phyloP scores from a whole-genome alignment of 2,329 filamentous ascomycete genomes.

The Penicillium fuscoglaucum region DNA sequence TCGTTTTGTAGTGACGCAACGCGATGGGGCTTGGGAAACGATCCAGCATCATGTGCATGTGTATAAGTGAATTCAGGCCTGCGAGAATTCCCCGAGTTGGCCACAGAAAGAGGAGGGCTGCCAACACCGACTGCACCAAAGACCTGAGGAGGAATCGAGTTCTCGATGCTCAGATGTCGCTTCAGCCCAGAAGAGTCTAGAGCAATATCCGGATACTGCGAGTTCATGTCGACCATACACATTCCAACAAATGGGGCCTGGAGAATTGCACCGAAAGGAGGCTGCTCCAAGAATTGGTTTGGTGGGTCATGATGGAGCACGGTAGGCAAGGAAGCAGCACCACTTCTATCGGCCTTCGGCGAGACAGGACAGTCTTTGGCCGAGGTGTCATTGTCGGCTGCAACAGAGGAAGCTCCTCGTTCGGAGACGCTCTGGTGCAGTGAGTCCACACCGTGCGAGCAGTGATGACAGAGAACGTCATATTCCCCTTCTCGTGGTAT shows the following conservation, averaged over 20 bases:
- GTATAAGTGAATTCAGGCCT: not conserved
- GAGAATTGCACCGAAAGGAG: conserved; percentile 19
- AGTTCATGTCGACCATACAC: conserved; percentile 20
- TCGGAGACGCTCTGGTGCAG: conserved; percentile 29
- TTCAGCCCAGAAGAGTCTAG: not conserved
- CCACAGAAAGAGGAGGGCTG: not conserved
- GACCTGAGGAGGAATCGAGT: not conserved
- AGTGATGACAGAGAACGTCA: conserved; percentile 37
- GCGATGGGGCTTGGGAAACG: conserved; percentile 3
- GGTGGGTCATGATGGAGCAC: not conserved
- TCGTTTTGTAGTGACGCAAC: not conserved
- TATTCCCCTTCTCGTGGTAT: conserved; percentile 36
- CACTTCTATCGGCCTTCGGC: not conserved
- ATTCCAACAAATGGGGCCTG: conserved; percentile 26
- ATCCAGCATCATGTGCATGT: not conserved
- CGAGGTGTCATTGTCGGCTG: not conserved
- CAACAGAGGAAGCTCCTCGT: conserved; percentile 12
- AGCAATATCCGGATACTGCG: not conserved
- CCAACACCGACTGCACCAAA: not conserved
- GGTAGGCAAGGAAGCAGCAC: not conserved
- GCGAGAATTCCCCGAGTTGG: not conserved
- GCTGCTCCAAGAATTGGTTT: conserved; percentile 11
- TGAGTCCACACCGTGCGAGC: conserved; percentile 24
- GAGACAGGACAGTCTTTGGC: conserved; percentile 6
- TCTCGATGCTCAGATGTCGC: conserved; percentile 3